Evolutionary conservation across 2,329 filamentous ascomycete genomes (phyloP).

Genomic region (Polytolypa hystricis): DNA sequence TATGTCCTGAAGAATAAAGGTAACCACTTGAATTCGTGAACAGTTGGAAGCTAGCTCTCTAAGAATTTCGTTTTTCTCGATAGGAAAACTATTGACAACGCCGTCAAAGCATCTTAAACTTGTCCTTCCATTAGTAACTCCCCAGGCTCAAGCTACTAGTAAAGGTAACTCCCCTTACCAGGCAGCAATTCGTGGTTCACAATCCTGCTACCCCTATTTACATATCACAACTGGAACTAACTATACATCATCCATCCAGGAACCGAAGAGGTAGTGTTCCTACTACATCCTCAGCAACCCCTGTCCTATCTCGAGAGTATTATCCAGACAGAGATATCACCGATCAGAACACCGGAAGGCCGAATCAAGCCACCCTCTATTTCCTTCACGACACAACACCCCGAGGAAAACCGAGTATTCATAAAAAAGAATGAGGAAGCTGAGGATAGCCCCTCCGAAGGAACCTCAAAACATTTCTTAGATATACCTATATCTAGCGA

Average conservation of each 20-base stretch:
- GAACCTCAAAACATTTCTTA: too few species aligned
- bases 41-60: too few species aligned
- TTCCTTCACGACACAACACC: background rate
- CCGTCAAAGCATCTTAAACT: slow-evolving; percentile 71
- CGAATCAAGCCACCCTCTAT: background rate
- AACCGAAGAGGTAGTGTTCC: background rate
- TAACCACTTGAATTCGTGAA: too few species aligned
- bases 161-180: too few species aligned
- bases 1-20: too few species aligned
- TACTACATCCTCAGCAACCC: background rate
- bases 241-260: too few species aligned
- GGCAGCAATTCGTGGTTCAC: too few species aligned
- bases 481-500: background rate
- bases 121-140: slow-evolving; percentile 64
- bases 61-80: too few species aligned
- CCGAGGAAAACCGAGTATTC: background rate
- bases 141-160: too few species aligned
- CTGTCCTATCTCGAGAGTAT: background rate
- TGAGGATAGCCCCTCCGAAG: background rate
- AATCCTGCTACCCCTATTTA: too few species aligned
- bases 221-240: too few species aligned
- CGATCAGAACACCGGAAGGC: background rate
- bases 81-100: slow-evolving; percentile 68
- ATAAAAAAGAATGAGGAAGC: background rate
- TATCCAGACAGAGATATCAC: background rate